These are phyloP conservation scores for Carex scoparia DNA, from an alignment of 176 grass and related monocot genomes.

Conservation along the genomic window DNA sequence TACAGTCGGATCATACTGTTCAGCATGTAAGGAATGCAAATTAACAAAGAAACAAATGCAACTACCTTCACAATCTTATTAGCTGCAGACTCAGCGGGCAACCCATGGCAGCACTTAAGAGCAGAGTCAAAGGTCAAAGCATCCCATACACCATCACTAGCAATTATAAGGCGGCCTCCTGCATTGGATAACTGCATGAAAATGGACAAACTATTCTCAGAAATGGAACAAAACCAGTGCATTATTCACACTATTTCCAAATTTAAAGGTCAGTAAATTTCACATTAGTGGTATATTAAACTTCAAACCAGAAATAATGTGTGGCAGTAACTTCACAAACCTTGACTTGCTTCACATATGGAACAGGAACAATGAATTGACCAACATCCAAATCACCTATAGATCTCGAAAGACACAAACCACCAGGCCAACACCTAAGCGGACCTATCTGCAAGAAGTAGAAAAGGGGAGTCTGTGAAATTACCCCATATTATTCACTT, in stretches of 20 bases:
- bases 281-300: not conserved
- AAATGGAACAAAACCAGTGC: slow-evolving; percentile 17
- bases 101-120: slow-evolving; percentile 62
- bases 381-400: slow-evolving; percentile 94
- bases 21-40: not conserved
- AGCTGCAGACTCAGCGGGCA: slow-evolving; percentile 57
- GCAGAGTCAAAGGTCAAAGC: slow-evolving; percentile 72
- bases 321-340: slow-evolving; percentile 36
- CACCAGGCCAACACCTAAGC: slow-evolving; percentile 98
- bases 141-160: slow-evolving; percentile 99
- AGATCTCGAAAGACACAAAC: slow-evolving; percentile 95
- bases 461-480: not conserved
- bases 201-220: not conserved
- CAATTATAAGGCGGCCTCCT: slow-evolving; percentile 82
- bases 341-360: slow-evolving; percentile 99
- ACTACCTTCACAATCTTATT: slow-evolving; percentile 83
- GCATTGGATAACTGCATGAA: slow-evolving; percentile 71
- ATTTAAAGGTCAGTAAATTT: not conserved
- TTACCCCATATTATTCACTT: not conserved
- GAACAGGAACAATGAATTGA: slow-evolving; percentile 90
- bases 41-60: slow-evolving; percentile 5
- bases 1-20: not conserved
- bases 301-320: not conserved
- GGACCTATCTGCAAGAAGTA: slow-evolving; percentile 71
- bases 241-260: slow-evolving; percentile 5